Percentiles rank a stretch among this genome's conserved stretches.
Conservation (phyloP, 306 rosid species). For the Vigna trinervia region DNA sequence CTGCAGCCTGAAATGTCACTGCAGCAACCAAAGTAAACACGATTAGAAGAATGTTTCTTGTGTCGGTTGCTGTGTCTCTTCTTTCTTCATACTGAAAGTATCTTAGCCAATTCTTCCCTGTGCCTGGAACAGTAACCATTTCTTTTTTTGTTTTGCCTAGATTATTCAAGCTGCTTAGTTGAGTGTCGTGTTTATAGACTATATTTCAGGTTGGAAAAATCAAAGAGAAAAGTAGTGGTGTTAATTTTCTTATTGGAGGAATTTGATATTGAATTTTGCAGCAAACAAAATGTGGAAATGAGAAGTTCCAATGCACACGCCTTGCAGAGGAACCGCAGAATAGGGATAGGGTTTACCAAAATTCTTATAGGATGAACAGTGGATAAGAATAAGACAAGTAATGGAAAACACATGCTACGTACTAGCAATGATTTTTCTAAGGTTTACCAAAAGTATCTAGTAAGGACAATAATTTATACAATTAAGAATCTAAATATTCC, state of each 20-base stretch:
- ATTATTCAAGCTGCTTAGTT: background rate
- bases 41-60: slow-evolving; percentile 39
- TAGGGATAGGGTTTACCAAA: too few relatives aligned
- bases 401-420: too few relatives aligned
- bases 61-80: slow-evolving; percentile 19
- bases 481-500: too few relatives aligned
- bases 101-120: slow-evolving; percentile 12
- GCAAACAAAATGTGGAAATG: too few relatives aligned
- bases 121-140: background rate
- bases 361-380: too few relatives aligned
- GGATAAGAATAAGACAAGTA: too few relatives aligned
- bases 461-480: too few relatives aligned
- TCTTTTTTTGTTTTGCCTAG: background rate
- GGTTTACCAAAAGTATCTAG: too few relatives aligned
- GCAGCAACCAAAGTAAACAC: slow-evolving; percentile 48
- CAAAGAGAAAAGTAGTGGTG: background rate
- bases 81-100: slow-evolving; percentile 39
- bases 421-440: too few relatives aligned
- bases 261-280: too few relatives aligned
- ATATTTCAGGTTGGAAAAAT: background rate
- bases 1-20: slow-evolving; percentile 27
- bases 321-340: too few relatives aligned
- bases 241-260: background rate
- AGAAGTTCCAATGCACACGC: too few relatives aligned
- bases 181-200: background rate